Percentiles rank a stretch among this genome's conserved stretches.
phyloP scores from a whole-genome alignment of 1,284 basidiomycete species.

The Prillingera fragicola region DNA sequence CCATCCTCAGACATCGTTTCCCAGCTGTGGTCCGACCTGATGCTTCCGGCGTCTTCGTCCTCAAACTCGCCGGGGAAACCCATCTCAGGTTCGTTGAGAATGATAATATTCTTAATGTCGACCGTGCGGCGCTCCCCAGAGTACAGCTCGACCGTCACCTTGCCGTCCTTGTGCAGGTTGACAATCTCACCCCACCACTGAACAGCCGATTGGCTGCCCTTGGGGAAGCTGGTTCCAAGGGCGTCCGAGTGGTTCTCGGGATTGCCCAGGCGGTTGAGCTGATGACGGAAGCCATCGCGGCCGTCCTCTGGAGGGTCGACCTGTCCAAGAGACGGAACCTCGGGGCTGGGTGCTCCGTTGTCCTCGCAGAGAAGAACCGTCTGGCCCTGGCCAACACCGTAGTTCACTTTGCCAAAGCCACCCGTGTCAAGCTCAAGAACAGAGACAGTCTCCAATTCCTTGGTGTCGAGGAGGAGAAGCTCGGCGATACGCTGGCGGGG shows the following conservation, averaged over 20 bases:
- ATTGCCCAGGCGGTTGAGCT: constrained; percentile 19
- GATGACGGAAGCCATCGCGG: constrained; percentile 16
- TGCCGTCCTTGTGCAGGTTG: constrained; percentile 46
- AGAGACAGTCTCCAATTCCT: constrained; percentile 62
- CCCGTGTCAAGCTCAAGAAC: constrained; percentile 76
- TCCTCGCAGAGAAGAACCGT: constrained; percentile 62
- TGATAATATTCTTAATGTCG: constrained; percentile 22
- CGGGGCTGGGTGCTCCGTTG: constrained; percentile 31
- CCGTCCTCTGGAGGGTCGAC: constrained; percentile 25
- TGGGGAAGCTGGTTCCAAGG: constrained; percentile 14
- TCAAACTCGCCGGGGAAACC: constrained; percentile 23
- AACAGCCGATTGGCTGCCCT: constrained; percentile 27
- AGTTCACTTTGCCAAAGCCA: constrained; percentile 51
- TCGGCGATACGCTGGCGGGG: constrained; percentile 65
- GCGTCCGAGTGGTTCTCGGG: constrained; percentile 6
- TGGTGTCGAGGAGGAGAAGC: constrained; percentile 27
- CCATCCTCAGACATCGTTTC: constrained; percentile 23
- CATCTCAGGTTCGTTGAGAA: constrained; percentile 27
- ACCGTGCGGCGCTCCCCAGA: constrained; percentile 23
- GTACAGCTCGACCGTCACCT: constrained; percentile 40
- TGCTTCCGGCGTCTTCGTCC: constrained; percentile 23
- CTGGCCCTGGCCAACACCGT: constrained; percentile 75
- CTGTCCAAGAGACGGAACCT: constrained; percentile 37
- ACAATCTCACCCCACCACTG: constrained; percentile 51
- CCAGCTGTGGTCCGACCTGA: constrained; percentile 25